Evolutionary conservation across 495 filamentous ascomycete species (phyloP).

Genomic region (Penicillium subrubescens): DNA sequence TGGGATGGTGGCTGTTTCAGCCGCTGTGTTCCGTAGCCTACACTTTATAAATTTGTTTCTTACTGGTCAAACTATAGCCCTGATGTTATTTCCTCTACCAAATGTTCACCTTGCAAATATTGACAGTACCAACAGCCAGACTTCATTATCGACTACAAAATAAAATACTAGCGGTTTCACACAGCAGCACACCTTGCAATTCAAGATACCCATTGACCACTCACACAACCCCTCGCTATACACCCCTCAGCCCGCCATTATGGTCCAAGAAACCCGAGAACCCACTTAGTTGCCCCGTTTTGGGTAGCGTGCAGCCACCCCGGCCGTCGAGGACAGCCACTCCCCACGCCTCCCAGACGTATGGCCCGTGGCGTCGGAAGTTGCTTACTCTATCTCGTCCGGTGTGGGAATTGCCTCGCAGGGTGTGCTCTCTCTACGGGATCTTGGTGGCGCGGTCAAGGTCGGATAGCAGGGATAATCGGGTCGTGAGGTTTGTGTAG

Average conservation of each 20-base stretch:
- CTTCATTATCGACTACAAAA: neutral
- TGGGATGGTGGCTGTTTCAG: constrained; percentile 6
- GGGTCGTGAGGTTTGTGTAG: neutral
- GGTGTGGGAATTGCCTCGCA: neutral
- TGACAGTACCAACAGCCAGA: neutral
- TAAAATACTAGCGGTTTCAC: neutral
- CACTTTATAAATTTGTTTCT: neutral
- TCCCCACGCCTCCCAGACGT: neutral
- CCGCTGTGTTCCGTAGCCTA: neutral
- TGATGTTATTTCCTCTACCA: neutral
- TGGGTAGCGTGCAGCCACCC: constrained; percentile 2
- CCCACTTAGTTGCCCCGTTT: neutral
- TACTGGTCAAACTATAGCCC: neutral
- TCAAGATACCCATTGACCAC: neutral
- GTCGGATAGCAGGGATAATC: neutral
- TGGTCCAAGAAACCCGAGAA: neutral
- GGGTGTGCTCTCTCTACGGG: neutral
- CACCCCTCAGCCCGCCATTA: neutral
- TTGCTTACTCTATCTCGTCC: neutral
- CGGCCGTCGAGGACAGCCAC: neutral
- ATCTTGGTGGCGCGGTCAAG: neutral
- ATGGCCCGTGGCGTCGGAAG: neutral
- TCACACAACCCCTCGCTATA: neutral
- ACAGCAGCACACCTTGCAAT: neutral
- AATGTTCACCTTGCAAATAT: neutral